phyloP scores from a whole-genome alignment of 306 rosid species.

The Psophocarpus tetragonolobus region DNA sequence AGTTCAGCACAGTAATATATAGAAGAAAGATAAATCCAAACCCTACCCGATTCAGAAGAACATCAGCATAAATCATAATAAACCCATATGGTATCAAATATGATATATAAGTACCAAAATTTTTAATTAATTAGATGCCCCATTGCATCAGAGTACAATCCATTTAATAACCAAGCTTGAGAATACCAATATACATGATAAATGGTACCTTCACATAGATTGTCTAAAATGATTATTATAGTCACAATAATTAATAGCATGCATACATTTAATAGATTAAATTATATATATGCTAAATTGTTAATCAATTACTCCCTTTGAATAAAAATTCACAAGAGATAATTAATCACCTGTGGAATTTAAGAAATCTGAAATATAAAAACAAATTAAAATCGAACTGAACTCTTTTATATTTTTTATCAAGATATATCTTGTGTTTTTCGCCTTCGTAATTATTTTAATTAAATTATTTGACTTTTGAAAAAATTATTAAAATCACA shows the following conservation, averaged over 20 bases:
- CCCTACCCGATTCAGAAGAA: not conserved
- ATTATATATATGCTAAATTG: too few relatives aligned
- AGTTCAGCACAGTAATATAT: not conserved
- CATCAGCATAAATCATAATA: not conserved
- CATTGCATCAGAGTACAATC: not conserved
- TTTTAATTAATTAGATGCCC: conserved; percentile 14
- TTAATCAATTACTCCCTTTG: not conserved
- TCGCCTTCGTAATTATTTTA: too few relatives aligned
- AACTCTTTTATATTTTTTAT: too few relatives aligned
- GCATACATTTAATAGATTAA: too few relatives aligned
- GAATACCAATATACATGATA: not conserved
- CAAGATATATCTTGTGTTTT: too few relatives aligned
- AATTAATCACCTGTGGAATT: not conserved
- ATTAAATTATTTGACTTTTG: too few relatives aligned
- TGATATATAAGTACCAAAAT: not conserved
- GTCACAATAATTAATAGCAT: too few relatives aligned
- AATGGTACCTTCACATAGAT: not conserved
- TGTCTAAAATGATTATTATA: not conserved
- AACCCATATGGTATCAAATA: not conserved
- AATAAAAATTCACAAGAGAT: not conserved
- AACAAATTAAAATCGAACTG: too few relatives aligned
- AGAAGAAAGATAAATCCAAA: conserved; percentile 8
- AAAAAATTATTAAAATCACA: too few relatives aligned
- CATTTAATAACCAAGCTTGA: not conserved
- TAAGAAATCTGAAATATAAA: too few relatives aligned